Evolutionary conservation across 2,329 filamentous ascomycete species (phyloP).

Genomic region (Curvularia hawaiiensis): DNA sequence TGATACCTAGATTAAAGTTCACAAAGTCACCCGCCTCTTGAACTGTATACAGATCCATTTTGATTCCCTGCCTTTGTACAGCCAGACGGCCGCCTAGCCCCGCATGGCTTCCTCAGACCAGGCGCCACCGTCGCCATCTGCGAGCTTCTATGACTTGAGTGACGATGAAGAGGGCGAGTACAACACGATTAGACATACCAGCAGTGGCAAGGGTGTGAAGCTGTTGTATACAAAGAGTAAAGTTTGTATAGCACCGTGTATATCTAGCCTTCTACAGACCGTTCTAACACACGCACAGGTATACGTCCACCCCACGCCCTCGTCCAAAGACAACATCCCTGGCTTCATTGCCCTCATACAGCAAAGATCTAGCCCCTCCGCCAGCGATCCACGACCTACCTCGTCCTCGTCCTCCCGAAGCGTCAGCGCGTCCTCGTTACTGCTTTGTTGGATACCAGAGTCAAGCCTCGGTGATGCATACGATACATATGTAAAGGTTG

Average conservation of each 20-base stretch:
- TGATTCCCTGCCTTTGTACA: conserved; percentile 3
- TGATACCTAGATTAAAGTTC: neutral
- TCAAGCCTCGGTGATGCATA: conserved; percentile 81
- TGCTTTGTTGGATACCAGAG: conserved; percentile 94
- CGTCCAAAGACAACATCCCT: conserved; percentile 91
- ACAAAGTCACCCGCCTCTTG: neutral
- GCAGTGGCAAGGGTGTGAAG: conserved; percentile 83
- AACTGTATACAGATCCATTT: neutral
- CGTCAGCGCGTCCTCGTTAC: conserved; percentile 69
- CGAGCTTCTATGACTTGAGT: conserved; percentile 92
- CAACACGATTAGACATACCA: conserved; percentile 85
- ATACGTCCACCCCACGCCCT: conserved; percentile 93
- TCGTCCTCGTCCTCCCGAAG: conserved; percentile 51
- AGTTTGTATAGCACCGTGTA: conserved; percentile 53
- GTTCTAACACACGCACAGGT: conserved; percentile 61
- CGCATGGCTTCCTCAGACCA: conserved; percentile 40
- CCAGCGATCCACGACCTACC: conserved; percentile 43
- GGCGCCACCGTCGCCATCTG: conserved; percentile 71
- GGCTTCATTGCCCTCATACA: conserved; percentile 93
- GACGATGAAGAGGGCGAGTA: conserved; percentile 97
- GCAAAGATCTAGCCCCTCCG: conserved; percentile 65
- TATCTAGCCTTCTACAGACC: neutral
- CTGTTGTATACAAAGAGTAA: conserved; percentile 97
- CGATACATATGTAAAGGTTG: conserved; percentile 93
- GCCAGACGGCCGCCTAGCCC: conserved; percentile 20